Evolutionary conservation across 495 filamentous ascomycete genomes (phyloP).

Genomic region (Penicillium ochrochloron): DNA sequence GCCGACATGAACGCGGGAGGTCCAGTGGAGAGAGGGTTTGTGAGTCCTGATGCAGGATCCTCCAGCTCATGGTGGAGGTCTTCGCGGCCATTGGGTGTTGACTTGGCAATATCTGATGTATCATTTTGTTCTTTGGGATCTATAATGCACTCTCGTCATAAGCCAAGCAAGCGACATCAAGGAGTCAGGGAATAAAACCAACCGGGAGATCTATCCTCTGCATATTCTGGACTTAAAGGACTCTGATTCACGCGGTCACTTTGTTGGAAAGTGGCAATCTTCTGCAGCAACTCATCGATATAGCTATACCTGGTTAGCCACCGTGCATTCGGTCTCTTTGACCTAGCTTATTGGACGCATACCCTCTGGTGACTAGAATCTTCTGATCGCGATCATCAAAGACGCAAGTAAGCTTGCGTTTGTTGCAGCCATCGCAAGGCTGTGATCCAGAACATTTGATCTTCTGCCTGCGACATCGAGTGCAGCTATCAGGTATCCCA

Average conservation of each 20-base stretch:
- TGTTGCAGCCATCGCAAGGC: constrained; percentile 49
- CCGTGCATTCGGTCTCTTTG: neutral
- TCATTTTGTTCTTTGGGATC: constrained; percentile 27
- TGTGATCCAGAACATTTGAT: constrained; percentile 50
- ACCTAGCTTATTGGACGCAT: constrained; percentile 1
- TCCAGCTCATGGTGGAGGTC: constrained; percentile 25
- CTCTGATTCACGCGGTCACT: constrained; percentile 22
- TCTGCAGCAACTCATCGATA: constrained; percentile 43
- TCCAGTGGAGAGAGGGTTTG: constrained; percentile 44
- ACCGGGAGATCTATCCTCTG: constrained; percentile 22
- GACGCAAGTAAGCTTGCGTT: constrained; percentile 45
- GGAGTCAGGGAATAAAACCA: neutral
- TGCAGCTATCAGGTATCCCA: constrained; percentile 31
- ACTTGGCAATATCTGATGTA: constrained; percentile 16
- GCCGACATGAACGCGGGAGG: constrained; percentile 43
- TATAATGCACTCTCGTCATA: constrained; percentile 18
- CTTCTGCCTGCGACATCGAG: constrained; percentile 51
- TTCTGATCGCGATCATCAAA: constrained; percentile 50
- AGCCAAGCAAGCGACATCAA: neutral
- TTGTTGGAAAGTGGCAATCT: constrained; percentile 34
- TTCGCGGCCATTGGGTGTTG: constrained; percentile 15
- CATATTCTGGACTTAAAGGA: constrained; percentile 25
- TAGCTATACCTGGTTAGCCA: constrained; percentile 30
- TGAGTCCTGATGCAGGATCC: constrained; percentile 34
- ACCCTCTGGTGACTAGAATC: constrained; percentile 48